Percentiles rank a stretch among this genome's conserved stretches.
phyloP scores from a whole-genome alignment of 768 basidiomycete genomes.

The Leucogyrophana mollusca region DNA sequence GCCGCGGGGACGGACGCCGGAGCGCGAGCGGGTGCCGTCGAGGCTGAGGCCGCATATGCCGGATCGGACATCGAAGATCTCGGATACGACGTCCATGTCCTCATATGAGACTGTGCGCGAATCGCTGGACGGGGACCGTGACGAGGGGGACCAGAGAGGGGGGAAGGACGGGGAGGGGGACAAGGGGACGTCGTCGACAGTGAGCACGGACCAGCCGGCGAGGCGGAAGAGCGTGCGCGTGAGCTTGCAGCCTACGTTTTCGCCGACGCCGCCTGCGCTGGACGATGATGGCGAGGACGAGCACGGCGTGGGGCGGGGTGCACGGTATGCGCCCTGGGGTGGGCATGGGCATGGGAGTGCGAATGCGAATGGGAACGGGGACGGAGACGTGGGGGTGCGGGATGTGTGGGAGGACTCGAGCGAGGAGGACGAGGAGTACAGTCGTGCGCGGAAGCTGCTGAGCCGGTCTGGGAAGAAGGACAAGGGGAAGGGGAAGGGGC shows the following conservation, averaged over 20 bases:
- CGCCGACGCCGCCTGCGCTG: conserved; percentile 64
- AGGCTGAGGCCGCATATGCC: background rate
- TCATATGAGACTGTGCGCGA: conserved; percentile 71
- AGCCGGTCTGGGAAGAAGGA: conserved; percentile 42
- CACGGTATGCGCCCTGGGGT: conserved; percentile 10
- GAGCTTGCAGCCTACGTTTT: conserved; percentile 74
- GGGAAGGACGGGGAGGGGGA: conserved; percentile 6
- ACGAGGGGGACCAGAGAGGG: conserved; percentile 8
- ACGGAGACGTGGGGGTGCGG: conserved; percentile 12
- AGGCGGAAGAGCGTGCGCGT: conserved; percentile 76
- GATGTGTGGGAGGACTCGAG: conserved; percentile 76
- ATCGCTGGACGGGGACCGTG: conserved; percentile 33
- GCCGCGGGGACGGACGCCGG: conserved; percentile 2
- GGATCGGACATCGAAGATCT: background rate
- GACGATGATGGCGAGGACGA: conserved; percentile 46
- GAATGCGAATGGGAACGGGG: conserved; percentile 6
- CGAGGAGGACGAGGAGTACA: conserved; percentile 71
- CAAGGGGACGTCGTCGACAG: conserved; percentile 10
- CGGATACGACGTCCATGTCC: conserved; percentile 44
- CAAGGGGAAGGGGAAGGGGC: conserved; percentile 22
- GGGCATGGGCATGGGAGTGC: conserved; percentile 7
- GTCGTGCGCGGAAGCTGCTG: conserved; percentile 54
- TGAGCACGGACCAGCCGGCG: conserved; percentile 15
- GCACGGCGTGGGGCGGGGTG: background rate
- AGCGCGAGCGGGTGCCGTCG: conserved; percentile 2